Evolutionary conservation across 306 rosid species (phyloP).

Genomic region (Notholithocarpus densiflorus): DNA sequence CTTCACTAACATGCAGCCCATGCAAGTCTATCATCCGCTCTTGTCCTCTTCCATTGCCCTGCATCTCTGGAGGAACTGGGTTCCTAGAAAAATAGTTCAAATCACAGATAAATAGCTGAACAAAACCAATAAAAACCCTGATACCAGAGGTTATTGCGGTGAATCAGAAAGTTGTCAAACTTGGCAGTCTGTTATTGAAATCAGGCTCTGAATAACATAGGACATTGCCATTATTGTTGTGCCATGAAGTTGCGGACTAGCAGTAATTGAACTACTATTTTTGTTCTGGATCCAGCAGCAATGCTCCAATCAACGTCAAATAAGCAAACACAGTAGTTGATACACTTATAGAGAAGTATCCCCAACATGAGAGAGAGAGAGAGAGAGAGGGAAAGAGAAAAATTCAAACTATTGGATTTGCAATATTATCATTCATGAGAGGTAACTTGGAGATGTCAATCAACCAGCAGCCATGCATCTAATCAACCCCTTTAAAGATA

Average conservation of each 20-base stretch:
- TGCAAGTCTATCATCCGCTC: conserved; percentile 95
- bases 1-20: conserved; percentile 86
- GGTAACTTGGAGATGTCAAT: not conserved
- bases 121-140: not conserved
- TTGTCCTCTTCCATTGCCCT: conserved; percentile 72
- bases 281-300: not conserved
- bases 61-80: conserved; percentile 64
- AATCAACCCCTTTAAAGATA: not conserved
- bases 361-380: not conserved
- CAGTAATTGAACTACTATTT: not conserved
- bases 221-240: not conserved
- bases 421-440: not conserved
- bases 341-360: not conserved
- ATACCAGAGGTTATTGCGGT: not conserved
- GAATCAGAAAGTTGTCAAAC: not conserved
- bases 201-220: not conserved
- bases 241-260: not conserved
- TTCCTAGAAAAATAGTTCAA: conserved; percentile 51
- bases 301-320: not conserved
- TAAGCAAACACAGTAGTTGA: not conserved
- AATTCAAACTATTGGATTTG: not conserved
- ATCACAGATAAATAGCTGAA: conserved; percentile 2
- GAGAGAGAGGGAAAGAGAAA: not conserved
- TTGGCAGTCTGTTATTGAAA: not conserved
- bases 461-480: not conserved